Evolutionary conservation across 2,329 filamentous ascomycete genomes (phyloP), one percentile per base, ranked within the genome.

Genomic region (Paracoccidioides brasiliensis): DNA sequence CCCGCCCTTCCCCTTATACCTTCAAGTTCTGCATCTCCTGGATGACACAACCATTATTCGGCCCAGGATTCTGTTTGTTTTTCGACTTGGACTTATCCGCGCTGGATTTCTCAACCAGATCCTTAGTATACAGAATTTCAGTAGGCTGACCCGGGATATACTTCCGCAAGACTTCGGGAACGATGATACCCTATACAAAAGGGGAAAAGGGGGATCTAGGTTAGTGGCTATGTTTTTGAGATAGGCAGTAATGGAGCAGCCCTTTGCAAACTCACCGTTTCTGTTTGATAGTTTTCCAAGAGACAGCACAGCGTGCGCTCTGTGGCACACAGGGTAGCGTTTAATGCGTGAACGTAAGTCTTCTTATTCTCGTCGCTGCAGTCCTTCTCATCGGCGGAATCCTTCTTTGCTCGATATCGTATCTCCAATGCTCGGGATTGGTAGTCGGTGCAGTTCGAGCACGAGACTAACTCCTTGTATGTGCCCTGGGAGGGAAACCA

Each of bases 401-500:
- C 84, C 69, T 85, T 87, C 80, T 96, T 97, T 58, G 83, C 79
- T 50, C 93, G 91, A 65, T 85, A 95, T 57, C 93, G 82, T 64
- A 98, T 95, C 72, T 97, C 91, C 10, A 98, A 80, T 63, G 90
- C 90, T 56, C 93, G 82, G 30, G 89, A 90, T 77, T 98, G 93
- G 77, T 97, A 97, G 70, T 97, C 91, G 46, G 89, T 95, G 77
- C 93, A 98, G 76, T 98, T 98, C 59, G 89, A 95, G 80, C 90
- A 95, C 22, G 88, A 95, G 52, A 97, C 93, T 33, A 98, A 81
- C 75, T 97, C 93, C 76, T 97, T 97, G 80, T 97, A 98, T 73
- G 97, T 93, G 64, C 86, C 86, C 72, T 97, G 90, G 78, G 87
- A 94, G 14, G 89, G 90, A 72, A 95, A 95, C 88, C 90, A 95